phyloP scores from a whole-genome alignment of 2,329 filamentous ascomycete genomes.

The Neonectria ditissima region DNA sequence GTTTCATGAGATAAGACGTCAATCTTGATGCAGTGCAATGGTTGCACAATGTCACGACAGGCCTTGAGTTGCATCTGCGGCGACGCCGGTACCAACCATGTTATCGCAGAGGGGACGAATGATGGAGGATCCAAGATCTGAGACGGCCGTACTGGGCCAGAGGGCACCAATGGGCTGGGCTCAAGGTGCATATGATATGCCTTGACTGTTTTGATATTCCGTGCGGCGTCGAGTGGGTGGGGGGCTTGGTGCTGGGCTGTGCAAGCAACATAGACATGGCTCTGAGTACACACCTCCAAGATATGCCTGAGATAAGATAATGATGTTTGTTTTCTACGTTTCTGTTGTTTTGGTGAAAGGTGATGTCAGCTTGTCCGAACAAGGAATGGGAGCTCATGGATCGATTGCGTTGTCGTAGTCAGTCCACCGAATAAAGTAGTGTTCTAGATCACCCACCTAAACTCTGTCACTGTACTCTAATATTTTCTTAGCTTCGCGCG shows the following conservation, averaged over 20 bases:
- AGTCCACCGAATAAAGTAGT: too few relatives aligned
- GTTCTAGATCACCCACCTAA: too few relatives aligned
- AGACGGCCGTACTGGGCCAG: not conserved
- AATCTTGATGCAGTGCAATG: slow-evolving; percentile 29
- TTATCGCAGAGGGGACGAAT: slow-evolving; percentile 1
- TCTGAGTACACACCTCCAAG: slow-evolving; percentile 19
- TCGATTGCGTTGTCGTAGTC: too few relatives aligned
- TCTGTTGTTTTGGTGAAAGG: too few relatives aligned
- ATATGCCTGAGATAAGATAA: slow-evolving; percentile 30
- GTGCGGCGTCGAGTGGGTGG: slow-evolving; percentile 23
- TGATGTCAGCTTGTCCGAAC: too few relatives aligned
- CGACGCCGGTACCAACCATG: slow-evolving; percentile 18
- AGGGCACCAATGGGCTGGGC: slow-evolving; percentile 21
- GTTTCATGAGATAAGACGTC: slow-evolving; percentile 40
- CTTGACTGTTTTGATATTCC: slow-evolving; percentile 25
- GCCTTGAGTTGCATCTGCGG: slow-evolving; percentile 25
- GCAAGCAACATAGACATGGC: slow-evolving; percentile 10
- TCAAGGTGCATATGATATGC: slow-evolving; percentile 12
- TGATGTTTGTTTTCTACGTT: slow-evolving; percentile 13
- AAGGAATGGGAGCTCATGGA: too few relatives aligned
- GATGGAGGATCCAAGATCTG: slow-evolving; percentile 7
- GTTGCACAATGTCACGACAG: slow-evolving; percentile 36
- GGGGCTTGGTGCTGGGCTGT: slow-evolving; percentile 17
- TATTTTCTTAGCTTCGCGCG: too few relatives aligned
- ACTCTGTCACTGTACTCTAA: too few relatives aligned